phyloP scores from a whole-genome alignment of 768 basidiomycete species.

The Russula sp. region DNA sequence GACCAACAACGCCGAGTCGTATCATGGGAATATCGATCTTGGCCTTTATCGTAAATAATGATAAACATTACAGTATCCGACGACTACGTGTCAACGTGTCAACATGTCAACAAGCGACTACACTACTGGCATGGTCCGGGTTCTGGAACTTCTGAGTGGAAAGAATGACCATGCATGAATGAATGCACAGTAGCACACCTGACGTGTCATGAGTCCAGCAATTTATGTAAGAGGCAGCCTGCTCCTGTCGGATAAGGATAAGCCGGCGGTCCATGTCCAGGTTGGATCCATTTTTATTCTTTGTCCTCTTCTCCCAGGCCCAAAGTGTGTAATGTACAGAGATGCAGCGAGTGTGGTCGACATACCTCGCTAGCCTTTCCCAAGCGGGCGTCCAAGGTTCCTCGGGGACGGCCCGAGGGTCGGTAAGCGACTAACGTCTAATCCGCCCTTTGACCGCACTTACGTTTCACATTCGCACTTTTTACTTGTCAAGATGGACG shows the following conservation, averaged over 20 bases:
- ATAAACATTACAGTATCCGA: too few relatives aligned
- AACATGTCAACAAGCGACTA: too few relatives aligned
- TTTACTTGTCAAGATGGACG: slow-evolving; percentile 23
- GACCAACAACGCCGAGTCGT: not conserved
- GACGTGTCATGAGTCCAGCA: too few relatives aligned
- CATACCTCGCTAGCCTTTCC: slow-evolving; percentile 43
- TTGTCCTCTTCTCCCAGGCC: not conserved
- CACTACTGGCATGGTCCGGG: too few relatives aligned
- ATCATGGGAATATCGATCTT: not conserved
- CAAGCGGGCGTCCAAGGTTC: slow-evolving; percentile 4
- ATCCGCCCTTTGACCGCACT: not conserved
- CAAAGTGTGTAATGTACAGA: slow-evolving; percentile 19
- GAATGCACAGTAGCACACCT: too few relatives aligned
- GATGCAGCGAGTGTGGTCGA: slow-evolving; percentile 56
- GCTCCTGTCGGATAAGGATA: slow-evolving; percentile 1
- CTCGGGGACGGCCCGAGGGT: slow-evolving; percentile 14
- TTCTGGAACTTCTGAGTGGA: too few relatives aligned
- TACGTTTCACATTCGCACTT: not conserved
- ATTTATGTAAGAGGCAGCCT: too few relatives aligned
- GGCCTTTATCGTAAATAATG: not conserved
- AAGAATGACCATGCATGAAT: too few relatives aligned
- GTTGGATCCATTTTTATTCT: not conserved
- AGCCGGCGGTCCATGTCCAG: not conserved
- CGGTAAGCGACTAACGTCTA: slow-evolving; percentile 12
- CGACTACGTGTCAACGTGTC: too few relatives aligned